Evolutionary conservation across 306 rosid species (phyloP).

Genomic region (Cucurbita moschata): DNA sequence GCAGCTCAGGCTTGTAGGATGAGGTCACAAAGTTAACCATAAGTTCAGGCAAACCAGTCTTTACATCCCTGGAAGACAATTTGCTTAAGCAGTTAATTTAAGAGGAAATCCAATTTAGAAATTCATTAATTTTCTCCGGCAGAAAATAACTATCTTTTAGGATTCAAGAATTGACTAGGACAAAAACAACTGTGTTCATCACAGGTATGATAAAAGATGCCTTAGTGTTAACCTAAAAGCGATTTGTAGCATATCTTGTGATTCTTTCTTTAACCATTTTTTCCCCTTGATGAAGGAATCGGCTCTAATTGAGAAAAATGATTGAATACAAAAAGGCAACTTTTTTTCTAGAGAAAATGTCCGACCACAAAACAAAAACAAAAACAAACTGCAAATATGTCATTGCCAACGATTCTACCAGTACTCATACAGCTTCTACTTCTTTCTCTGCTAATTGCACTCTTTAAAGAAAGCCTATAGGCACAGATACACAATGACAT

Average conservation of each 20-base stretch:
- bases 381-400: neutral
- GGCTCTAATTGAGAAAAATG: neutral
- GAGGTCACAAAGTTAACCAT: constrained; percentile 98
- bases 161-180: neutral
- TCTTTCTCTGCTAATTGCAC: neutral
- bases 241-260: neutral
- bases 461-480: neutral
- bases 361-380: neutral
- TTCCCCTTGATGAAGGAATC: neutral
- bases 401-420: neutral
- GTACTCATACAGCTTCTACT: neutral
- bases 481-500: neutral
- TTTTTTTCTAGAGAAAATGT: neutral
- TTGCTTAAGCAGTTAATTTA: too few relatives aligned
- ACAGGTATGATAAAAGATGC: neutral
- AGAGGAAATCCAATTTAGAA: neutral
- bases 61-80: constrained; percentile 42
- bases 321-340: neutral
- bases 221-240: neutral
- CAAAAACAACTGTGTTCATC: neutral
- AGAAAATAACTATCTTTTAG: neutral
- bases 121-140: neutral
- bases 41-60: constrained; percentile 57
- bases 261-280: neutral
- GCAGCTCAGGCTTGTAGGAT: constrained; percentile 60